Evolutionary conservation across 306 rosid genomes (phyloP), one percentile per base, ranked within the genome.

Genomic region (Castanea mollissima): DNA sequence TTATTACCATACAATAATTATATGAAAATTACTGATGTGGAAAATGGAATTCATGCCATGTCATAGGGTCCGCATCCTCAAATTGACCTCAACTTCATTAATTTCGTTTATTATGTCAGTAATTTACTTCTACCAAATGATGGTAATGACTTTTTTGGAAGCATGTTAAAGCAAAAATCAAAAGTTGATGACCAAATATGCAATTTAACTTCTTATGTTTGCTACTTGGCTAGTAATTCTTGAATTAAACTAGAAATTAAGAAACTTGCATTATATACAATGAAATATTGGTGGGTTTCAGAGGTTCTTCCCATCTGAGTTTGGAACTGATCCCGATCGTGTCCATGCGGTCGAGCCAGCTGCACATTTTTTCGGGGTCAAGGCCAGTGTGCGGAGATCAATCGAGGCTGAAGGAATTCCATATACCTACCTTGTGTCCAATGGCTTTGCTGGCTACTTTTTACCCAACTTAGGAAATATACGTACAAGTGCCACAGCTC

Each of bases 271-370:
- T 3, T 38, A 38, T 46, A 38, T 11, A 46, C 52, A 46, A 46
- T 0, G 52, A 11, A 11, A n/a, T 20, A 29, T 31, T 4, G 21
- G 54, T 20, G 56, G 56, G 19, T 35, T 69, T 55, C 46, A 87
- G 86, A 88, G 84, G 52, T 81, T 85, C 58, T 59, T 85, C 52
- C 87, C 91, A 4, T 88, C 89, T 5, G 91, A 88, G 38, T 88
- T 85, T 78, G 86, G 86, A 65, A 10, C 74, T 1, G 89, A 87
- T 38, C 74, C 60, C 60, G 89, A 83, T 38, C 88, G 82, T 49
- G 80, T 82, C n/a, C 74, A 79, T 35, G 83, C 85, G 10, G 81
- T 80, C 31, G 71, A 83, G 71, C 87, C 85, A 31, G 73, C n/a
- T 3, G 19, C 16, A 0, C 52, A 69, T 60, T 18, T 38, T 18